A percentile compares a stretch with the other conserved stretches of the same genome.
phyloP scores from a whole-genome alignment of 2,329 filamentous ascomycete genomes.

The Juglanconis juglandina region DNA sequence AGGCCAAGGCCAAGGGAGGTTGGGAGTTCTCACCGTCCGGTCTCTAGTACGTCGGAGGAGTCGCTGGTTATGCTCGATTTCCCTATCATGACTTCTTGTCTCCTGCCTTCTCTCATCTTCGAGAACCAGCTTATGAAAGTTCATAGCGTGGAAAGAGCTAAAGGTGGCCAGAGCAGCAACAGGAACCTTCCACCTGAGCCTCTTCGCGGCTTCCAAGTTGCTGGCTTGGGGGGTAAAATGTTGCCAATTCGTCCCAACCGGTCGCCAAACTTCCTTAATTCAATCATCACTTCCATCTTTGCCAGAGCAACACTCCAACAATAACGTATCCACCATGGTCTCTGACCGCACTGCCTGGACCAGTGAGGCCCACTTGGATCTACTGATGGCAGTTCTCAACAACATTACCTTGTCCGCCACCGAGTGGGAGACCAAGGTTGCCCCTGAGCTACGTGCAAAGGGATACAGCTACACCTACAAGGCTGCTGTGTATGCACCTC shows the following conservation, averaged over 20 bases:
- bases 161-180: too few species aligned
- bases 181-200: too few species aligned
- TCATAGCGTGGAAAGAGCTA: too few species aligned
- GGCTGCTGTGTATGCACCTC: slow-evolving; percentile 37
- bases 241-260: background rate
- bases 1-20: slow-evolving; percentile 18
- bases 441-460: slow-evolving; percentile 21
- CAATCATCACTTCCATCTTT: background rate
- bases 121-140: background rate
- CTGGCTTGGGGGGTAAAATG: too few species aligned
- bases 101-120: background rate
- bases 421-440: slow-evolving; percentile 24
- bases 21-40: slow-evolving; percentile 26
- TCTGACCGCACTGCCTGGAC: slow-evolving; percentile 8
- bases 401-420: slow-evolving; percentile 17
- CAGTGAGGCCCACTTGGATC: slow-evolving; percentile 21
- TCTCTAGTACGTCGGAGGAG: slow-evolving; percentile 17
- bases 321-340: slow-evolving; percentile 25
- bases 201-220: too few species aligned
- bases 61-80: too few species aligned
- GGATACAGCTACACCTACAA: slow-evolving; percentile 39
- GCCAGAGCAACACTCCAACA: background rate
- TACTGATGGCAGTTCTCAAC: slow-evolving; percentile 36
- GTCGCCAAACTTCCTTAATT: background rate
- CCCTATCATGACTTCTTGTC: background rate